Conservation (phyloP, 2,329 filamentous ascomycete genomes). For the Sporothrix brasiliensis region DNA sequence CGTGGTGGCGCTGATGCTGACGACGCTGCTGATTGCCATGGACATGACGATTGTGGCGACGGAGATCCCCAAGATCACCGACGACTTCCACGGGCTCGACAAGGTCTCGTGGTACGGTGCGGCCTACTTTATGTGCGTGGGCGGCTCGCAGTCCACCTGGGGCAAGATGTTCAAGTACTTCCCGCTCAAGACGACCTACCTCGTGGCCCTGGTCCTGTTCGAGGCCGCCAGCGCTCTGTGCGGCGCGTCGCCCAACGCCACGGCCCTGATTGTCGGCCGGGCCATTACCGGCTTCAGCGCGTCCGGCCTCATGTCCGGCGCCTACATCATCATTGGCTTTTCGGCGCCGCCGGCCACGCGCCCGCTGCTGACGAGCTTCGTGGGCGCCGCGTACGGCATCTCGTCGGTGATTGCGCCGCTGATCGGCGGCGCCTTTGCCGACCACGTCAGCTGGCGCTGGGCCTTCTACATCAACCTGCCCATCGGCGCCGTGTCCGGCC, state of each 20-base stretch:
- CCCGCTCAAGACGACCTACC: constrained; percentile 39
- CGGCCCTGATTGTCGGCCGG: constrained; percentile 53
- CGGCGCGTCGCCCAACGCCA: constrained; percentile 49
- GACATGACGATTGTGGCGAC: constrained; percentile 61
- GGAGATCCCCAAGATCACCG: constrained; percentile 60
- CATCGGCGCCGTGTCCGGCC: constrained; percentile 39
- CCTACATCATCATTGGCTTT: constrained; percentile 49
- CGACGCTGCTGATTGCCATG: constrained; percentile 54
- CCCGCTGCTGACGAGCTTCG: constrained; percentile 40
- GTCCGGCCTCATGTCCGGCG: constrained; percentile 47
- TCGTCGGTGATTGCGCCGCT: constrained; percentile 41
- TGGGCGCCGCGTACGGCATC: constrained; percentile 37
- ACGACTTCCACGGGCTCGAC: constrained; percentile 54
- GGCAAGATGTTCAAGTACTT: constrained; percentile 58
- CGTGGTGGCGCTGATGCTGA: constrained; percentile 52
- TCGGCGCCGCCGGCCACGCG: constrained; percentile 37
- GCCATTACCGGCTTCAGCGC: constrained; percentile 52
- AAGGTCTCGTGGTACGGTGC: constrained; percentile 64
- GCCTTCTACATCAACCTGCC: constrained; percentile 44
- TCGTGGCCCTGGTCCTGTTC: constrained; percentile 36
- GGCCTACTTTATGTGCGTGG: constrained; percentile 56
- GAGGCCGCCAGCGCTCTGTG: constrained; percentile 45
- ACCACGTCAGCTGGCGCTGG: constrained; percentile 41
- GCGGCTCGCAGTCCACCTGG: constrained; percentile 51
- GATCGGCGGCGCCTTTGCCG: constrained; percentile 40